Evolutionary conservation across 208 protist species (phyloP), one percentile per base, ranked within the genome.

Genomic region (Crithidia mellificae): DNA sequence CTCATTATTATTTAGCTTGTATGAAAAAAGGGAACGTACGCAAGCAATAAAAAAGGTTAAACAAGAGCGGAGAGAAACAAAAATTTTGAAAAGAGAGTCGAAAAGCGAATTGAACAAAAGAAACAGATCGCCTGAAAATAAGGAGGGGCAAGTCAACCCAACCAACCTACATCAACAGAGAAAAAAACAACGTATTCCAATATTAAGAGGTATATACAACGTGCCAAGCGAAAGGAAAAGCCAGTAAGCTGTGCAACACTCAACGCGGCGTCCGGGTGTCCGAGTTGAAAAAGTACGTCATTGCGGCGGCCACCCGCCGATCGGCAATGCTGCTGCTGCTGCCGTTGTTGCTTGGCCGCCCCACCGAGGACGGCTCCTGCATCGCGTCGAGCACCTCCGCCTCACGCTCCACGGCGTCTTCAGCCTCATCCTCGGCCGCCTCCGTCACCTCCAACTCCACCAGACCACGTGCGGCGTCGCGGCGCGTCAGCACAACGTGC

Each of bases 281-380:
- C 8, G 58, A 46, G 58, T 47, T 53, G 44, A 64, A 64, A 44
- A 64, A 64, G 29, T 64, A 64, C 29, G 58, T 43, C 58, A 64
- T 39, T 6, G 58, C 58, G 0, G 58, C 39, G 15, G 17, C 27
- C n/a, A 38, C 41, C 17, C 38, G 56, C 25, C 41, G 36, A 38
- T 63, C 56, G 14, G 41, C 41, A 20, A n/a, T 2, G 9, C 58
- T 53, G 30, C 47, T 4, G 15, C 6, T 51, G n/a, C n/a, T n/a
- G n/a, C n/a, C n/a, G n/a, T n/a, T n/a, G n/a, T n/a, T n/a, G n/a
- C 14, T 51, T 19, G 38, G 2, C 29, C 32, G 9, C 53, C 25
- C 24, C 7, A 34, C 24, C 2, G 27, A 29, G 41, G 27, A 12
- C 41, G 22, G 12, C 41, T 34, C 32, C 5, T 41, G 7, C 56